phyloP scores from a whole-genome alignment of 306 rosid genomes.

The Glycine tomentella region DNA sequence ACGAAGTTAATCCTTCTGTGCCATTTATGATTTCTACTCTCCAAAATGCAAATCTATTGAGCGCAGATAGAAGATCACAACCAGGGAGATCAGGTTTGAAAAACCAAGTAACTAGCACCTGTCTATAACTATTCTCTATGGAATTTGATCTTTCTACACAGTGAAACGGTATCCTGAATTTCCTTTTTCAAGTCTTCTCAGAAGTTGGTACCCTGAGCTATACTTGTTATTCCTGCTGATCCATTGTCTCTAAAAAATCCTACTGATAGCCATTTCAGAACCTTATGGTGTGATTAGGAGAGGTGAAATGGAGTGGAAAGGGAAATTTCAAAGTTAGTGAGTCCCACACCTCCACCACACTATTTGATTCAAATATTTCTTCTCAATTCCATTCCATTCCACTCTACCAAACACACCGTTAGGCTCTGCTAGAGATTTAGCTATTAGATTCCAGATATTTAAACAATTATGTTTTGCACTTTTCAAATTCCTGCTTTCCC shows the following conservation, averaged over 20 bases:
- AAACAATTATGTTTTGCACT: background rate
- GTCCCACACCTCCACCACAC: no score
- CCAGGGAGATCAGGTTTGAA: background rate
- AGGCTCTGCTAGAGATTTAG: constrained; percentile 8
- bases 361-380: no score
- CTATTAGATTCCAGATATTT: constrained; percentile 5
- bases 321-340: no score
- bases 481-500: background rate
- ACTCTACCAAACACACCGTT: no score
- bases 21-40: constrained; percentile 2
- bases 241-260: background rate
- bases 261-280: background rate
- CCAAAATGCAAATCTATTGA: no score
- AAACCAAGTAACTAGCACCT: background rate
- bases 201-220: background rate
- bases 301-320: no score
- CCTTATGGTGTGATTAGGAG: background rate
- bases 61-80: constrained; percentile 6
- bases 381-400: no score
- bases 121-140: background rate
- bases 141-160: background rate
- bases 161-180: background rate
- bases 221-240: background rate
- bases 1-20: background rate
- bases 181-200: background rate